Percentiles rank a stretch among this genome's conserved stretches.
phyloP scores from a whole-genome alignment of 176 grass and related monocot genomes.

The Tillandsia leiboldiana region DNA sequence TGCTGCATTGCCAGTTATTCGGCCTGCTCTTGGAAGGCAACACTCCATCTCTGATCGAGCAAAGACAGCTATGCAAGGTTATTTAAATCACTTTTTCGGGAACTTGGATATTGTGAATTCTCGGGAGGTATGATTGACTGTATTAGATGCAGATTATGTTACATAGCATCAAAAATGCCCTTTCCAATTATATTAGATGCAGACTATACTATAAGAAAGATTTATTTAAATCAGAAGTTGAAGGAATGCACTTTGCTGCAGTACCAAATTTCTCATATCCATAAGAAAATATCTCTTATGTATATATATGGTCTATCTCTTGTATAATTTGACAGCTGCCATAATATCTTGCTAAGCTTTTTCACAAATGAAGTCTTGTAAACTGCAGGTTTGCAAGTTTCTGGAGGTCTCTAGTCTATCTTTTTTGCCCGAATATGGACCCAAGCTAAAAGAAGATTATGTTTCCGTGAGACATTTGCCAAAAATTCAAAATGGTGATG shows the following conservation, averaged over 20 bases:
- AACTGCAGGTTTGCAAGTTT: slow-evolving; percentile 53
- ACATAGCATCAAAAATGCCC: neutral
- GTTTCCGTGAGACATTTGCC: slow-evolving; percentile 51
- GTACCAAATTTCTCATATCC: too few relatives aligned
- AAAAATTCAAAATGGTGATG: slow-evolving; percentile 38
- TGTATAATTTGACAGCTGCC: neutral
- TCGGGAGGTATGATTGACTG: slow-evolving; percentile 34
- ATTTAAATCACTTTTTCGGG: slow-evolving; percentile 64
- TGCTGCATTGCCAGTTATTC: slow-evolving; percentile 65
- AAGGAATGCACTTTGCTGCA: neutral
- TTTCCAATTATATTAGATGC: slow-evolving; percentile 1
- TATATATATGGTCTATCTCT: neutral
- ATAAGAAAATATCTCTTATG: neutral
- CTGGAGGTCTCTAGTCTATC: slow-evolving; percentile 69
- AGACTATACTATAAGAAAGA: slow-evolving; percentile 1
- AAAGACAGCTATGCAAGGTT: slow-evolving; percentile 78
- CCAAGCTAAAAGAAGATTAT: slow-evolving; percentile 77
- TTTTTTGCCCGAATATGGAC: slow-evolving; percentile 62
- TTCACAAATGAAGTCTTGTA: slow-evolving; percentile 8
- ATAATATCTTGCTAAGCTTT: neutral
- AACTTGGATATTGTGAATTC: slow-evolving; percentile 87
- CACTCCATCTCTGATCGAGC: slow-evolving; percentile 65
- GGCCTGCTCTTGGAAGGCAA: slow-evolving; percentile 52
- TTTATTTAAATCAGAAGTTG: neutral
- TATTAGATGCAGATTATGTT: slow-evolving; percentile 4